Evolutionary conservation across 345 rosid species (phyloP).

Genomic region (Dipteronia sinensis): DNA sequence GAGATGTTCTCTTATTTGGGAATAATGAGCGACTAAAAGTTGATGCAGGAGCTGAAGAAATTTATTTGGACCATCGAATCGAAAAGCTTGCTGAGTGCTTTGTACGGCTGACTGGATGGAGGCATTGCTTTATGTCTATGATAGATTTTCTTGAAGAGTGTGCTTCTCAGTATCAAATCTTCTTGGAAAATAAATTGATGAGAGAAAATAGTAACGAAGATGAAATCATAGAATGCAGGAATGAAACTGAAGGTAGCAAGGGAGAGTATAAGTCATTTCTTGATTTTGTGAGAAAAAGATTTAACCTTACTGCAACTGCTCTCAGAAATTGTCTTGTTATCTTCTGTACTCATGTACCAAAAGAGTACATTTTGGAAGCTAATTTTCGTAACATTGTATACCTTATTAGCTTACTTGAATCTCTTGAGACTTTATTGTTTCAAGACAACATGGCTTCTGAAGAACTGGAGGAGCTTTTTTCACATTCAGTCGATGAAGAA

Average conservation of each 20-base stretch:
- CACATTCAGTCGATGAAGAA: constrained; percentile 6
- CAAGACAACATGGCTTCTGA: constrained; percentile 24
- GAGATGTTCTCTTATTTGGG: constrained; percentile 30
- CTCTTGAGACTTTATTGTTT: constrained; percentile 25
- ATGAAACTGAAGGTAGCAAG: not conserved
- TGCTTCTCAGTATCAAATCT: constrained; percentile 2
- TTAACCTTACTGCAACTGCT: not conserved
- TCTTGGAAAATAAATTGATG: constrained; percentile 1
- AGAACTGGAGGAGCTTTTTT: constrained; percentile 29
- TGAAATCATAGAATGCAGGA: constrained; percentile 5
- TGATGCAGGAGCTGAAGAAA: constrained; percentile 18
- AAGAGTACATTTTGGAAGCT: constrained; percentile 21
- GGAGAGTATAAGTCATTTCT: constrained; percentile 29
- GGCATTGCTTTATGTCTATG: constrained; percentile 16
- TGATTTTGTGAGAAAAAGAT: constrained; percentile 26
- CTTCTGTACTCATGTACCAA: constrained; percentile 39
- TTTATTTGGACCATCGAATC: constrained; percentile 28
- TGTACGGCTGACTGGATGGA: constrained; percentile 27
- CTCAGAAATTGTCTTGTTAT: constrained; percentile 27
- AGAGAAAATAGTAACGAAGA: constrained; percentile 10
- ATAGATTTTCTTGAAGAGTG: constrained; percentile 14
- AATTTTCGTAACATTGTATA: constrained; percentile 11
- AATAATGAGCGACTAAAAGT: constrained; percentile 19
- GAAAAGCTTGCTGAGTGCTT: constrained; percentile 25
- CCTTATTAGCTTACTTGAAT: constrained; percentile 27